Evolutionary conservation across 495 filamentous ascomycete genomes (phyloP), one percentile per base, ranked within the genome.

Genomic region (Endocarpon pusillum): DNA sequence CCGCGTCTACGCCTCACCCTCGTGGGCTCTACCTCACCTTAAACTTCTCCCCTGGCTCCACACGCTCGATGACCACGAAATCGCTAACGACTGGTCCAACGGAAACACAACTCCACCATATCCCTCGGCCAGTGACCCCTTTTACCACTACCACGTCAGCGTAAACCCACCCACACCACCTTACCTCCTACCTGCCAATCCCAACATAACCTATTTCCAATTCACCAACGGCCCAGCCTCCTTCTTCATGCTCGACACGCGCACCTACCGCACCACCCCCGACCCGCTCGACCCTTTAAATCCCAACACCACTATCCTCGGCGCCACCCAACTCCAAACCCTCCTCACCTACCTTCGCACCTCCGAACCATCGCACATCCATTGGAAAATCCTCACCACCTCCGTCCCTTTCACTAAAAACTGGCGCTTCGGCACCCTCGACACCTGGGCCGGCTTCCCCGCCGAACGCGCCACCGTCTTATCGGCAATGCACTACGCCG

Each of bases 381-480:
- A 77, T 38, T 97, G 87, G 87, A 96, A 96, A 58, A 73, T 97
- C 47, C 55, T 97, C 22, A 71, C 81, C 3, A 81, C 78, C 30
- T 81, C 76, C 19, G 74, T 94, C 20, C 89, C 89, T 0, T 94
- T 97, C 55, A 96, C 89, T 10, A 86, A 91, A 53, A 97, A 97
- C 55, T 97, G 89, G 89, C 73, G 65, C 19, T 66, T 89, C 42
- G 80, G 81, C 36, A 71, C 64, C 3, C 59, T 68, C 26, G 89
- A 97, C 47, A 94, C 89, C 2, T 97, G 89, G 89, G 83, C 77
- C 22, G 85, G 83, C 0, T 94, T 85, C 54, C 61, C 93, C 9
- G 43, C 62, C 28, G 89, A 97, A 55, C 73, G 89, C 11, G 67
- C 62, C 19, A 66, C 55, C 37, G 69, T 97, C 28, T 73, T 96